Base-by-base conservation (phyloP, 495 filamentous ascomycete species). In the Podospora bellae-mahoneyi region DNA sequence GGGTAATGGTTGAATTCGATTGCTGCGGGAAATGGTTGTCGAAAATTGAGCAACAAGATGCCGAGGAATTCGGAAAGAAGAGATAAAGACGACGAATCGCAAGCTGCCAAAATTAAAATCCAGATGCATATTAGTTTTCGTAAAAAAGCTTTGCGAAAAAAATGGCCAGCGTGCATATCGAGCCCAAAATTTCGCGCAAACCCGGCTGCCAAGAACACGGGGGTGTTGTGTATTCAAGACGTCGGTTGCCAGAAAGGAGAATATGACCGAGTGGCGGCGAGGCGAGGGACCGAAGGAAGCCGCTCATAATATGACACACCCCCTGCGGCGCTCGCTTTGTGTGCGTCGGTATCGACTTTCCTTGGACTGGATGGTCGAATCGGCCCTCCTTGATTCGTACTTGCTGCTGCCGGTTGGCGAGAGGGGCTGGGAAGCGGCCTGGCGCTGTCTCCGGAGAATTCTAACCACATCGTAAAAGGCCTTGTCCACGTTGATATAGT, bases 401-500 rank as follows among this genome's bases (percentile, higher is more conserved):
- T 72, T 76, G 73, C 75, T 69, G 68, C 74, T 66, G 58, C 76
- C 72, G 27, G 76, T 68, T 64, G 76, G 79, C 23, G 78, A 75
- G 62, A 77, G 65, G 27, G 80, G 76, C 28, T 81, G 78, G 7
- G 79, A 63, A 48, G 78, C 82, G 60, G 80, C 75, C 78, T 92
- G 88, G 70, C 91, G 87, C 78, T 97, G 94, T 68, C 89, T 86
- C 68, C 94, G 88, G 66, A 98, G 81, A 74, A 93, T 90, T 66
- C 96, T 85, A 26, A 99, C 95, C 15, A 99, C 96, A 73, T 99
- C 95, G 80, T 97, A 97, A 76, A 99, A 99, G 2, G 95, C 96
- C 83, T 94, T 97, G 76, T 99, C 95, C 28, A 99, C 95, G 74
- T 99, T 98, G 82, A 97, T 92, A 83, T 95, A 97, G 75, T 97